Conservation (phyloP, 2,329 filamentous ascomycete genomes). For the Colletotrichum noveboracense region DNA sequence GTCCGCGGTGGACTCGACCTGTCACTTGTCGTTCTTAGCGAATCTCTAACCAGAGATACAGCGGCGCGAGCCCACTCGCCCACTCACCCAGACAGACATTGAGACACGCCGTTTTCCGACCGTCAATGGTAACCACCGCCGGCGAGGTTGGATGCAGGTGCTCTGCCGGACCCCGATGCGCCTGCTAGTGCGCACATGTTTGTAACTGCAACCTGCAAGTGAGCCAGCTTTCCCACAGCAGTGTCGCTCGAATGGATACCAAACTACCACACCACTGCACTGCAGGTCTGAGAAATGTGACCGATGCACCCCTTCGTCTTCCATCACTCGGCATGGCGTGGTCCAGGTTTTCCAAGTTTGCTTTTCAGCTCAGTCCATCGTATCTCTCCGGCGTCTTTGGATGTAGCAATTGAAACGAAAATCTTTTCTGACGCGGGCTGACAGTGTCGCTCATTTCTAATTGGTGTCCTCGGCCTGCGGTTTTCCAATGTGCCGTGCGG, state of each 20-base stretch:
- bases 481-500: background rate
- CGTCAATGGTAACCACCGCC: background rate
- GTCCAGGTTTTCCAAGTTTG: background rate
- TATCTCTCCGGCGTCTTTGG: background rate
- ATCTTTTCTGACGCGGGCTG: background rate
- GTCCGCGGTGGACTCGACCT: background rate
- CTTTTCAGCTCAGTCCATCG: background rate
- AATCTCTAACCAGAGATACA: background rate
- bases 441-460: background rate
- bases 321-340: constrained; percentile 10
- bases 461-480: background rate
- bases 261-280: background rate
- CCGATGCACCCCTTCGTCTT: constrained; percentile 5
- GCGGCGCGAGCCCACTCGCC: background rate
- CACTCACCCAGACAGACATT: background rate
- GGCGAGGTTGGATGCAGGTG: background rate
- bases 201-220: background rate
- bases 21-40: background rate
- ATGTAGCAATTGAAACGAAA: background rate
- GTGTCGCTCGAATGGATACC: background rate
- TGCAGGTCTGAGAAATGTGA: constrained; percentile 17
- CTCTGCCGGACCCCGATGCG: background rate
- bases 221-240: background rate
- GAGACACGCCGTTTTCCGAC: background rate
- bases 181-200: background rate